Evolutionary conservation across 768 basidiomycete species (phyloP).

Genomic region (Suillus plorans): DNA sequence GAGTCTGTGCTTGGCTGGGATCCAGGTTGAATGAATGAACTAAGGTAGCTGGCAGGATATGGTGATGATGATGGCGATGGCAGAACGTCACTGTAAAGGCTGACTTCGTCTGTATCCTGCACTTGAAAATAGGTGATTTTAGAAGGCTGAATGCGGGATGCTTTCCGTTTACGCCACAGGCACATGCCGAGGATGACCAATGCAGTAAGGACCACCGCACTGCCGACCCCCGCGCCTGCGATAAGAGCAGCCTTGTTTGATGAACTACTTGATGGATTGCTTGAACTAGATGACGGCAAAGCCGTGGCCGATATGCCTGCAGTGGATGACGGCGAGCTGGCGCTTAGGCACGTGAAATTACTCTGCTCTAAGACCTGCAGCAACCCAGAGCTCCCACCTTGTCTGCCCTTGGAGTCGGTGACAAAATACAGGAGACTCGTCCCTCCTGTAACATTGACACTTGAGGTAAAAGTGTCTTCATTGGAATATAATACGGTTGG

Average conservation of each 20-base stretch:
- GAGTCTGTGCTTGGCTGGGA: slow-evolving; percentile 22
- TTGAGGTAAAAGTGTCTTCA: slow-evolving; percentile 47
- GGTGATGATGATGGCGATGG: slow-evolving; percentile 10
- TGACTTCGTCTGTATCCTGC: slow-evolving; percentile 31
- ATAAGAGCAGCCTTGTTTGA: slow-evolving; percentile 43
- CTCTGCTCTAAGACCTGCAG: slow-evolving; percentile 44
- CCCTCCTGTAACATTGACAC: slow-evolving; percentile 51
- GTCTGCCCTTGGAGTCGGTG: slow-evolving; percentile 46
- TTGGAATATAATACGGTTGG: slow-evolving; percentile 41
- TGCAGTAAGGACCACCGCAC: slow-evolving; percentile 48
- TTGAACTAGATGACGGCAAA: slow-evolving; percentile 19
- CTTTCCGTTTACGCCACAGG: slow-evolving; percentile 34
- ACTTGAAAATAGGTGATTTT: slow-evolving; percentile 26
- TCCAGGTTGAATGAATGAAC: slow-evolving; percentile 17
- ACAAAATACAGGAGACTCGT: slow-evolving; percentile 59
- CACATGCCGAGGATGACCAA: slow-evolving; percentile 49
- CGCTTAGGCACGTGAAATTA: slow-evolving; percentile 51
- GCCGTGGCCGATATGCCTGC: slow-evolving; percentile 8
- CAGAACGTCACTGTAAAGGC: slow-evolving; percentile 12
- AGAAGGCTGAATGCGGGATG: slow-evolving; percentile 17
- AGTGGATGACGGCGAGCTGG: slow-evolving; percentile 53
- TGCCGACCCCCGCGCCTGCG: slow-evolving; percentile 48
- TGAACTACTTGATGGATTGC: slow-evolving; percentile 7
- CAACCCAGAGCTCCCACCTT: slow-evolving; percentile 60
- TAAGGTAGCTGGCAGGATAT: slow-evolving; percentile 18